Evolutionary conservation across 768 basidiomycete genomes (phyloP), one percentile per base, ranked within the genome.

Genomic region (Megacollybia marginata): DNA sequence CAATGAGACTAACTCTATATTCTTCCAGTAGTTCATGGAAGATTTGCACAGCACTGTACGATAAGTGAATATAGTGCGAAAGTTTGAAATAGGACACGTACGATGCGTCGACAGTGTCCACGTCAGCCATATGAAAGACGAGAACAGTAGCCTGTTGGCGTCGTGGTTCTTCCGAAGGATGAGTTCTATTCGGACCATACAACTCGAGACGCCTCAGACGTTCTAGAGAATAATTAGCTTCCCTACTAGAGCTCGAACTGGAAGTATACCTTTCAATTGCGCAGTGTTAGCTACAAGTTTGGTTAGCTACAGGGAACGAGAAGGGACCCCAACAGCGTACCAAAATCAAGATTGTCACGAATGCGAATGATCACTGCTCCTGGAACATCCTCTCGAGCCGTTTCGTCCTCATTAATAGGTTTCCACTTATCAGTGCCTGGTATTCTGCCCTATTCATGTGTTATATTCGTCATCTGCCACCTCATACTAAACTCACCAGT

Each of bases 121-220:
- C 87, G 66, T 98, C 95, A 11, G 86, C 85, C 75, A 97, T 76
- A 57, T 98, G 94, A 66, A 99, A 93, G 18, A 96, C 90, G 19
- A 97, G 66, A 2, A 82, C 82, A 11, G 75, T 78, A 5, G 92
- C 84, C 50, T 85, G 76, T 48, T 82, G 78, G 54, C 92, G 73
- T 12, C 81, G 73, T 0, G 89, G 94, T 50, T 78, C 83, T 54
- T 97, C 95, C 1, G 90, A 92, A 0, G 96, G 96, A 68, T 98
- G 96, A 18, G 74, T 81, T 55, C 73, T 81, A 43, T 79, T 72
- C 9, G 79, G 66, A 1, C 95, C 95, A 58, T 97, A 99, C 42
- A 95, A 64, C 58, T 99, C 95, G 46, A 99, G 74, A 55, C 92
- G 71, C 31, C 88, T 75, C 20, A 93, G 68, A 15, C 88, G 85